Base-by-base conservation (phyloP, 371 early-diverging fungal species). In the Apophysomyces ossiformis region DNA sequence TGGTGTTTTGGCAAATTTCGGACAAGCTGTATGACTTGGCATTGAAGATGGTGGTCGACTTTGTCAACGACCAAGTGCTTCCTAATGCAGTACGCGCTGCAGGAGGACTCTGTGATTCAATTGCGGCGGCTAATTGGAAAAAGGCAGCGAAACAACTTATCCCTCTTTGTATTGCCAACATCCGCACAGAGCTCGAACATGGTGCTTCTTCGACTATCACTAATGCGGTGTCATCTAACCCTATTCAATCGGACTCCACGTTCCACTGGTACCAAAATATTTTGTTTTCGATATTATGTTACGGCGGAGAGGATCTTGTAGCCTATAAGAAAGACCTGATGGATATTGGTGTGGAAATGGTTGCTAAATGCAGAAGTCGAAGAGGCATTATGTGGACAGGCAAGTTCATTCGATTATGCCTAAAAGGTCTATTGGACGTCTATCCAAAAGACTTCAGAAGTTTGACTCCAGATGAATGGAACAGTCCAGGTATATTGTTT, bases 221-320 rank as follows among this genome's bases (percentile, higher is more conserved):
- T n/a, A 74, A 84, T 47, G 71, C 87, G 18, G 76, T 71, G n/a
- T 61, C 85, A 16, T 86, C 83, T n/a, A 81, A 73, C 43, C 77
- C 65, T 37, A 85, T 84, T 76, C 90, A 80, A 72, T 85, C 88
- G 0, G 94, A 93, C 67, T 73, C 87, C 1, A 85, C 89, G 0
- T 73, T 95, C 56, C 93, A 93, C 66, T 94, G 93, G 89, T 87
- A 90, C 61, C 94, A 94, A 67, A 77, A 76, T 13, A 86, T 92
- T 44, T 64, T 93, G 21, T 81, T 80, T 60, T 81, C 81, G 7
- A 76, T 90, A 5, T 59, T 90, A 2, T 64, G 67, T 16, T 69
- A 72, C n/a, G 54, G 84, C 15, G 93, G 91, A 39, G 57, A 69
- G 0, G 87, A 85, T 7, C 56, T 90, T 4, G 71, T 92, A 7